Conservation (phyloP, 345 rosid genomes). For the thale cress (Arabidopsis thaliana) region DNA sequence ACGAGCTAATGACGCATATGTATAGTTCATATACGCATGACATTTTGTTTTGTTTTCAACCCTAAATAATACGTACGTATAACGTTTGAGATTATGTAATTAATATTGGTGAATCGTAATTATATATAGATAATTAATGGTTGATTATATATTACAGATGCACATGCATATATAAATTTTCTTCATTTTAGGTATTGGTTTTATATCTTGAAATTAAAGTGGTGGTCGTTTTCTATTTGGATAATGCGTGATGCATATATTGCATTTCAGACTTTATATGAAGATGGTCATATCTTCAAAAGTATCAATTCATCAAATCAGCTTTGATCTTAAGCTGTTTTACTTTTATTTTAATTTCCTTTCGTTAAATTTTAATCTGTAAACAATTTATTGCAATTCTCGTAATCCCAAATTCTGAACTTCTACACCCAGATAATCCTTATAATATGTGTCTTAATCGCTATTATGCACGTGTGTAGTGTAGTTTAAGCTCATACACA, state of each 20-base stretch:
- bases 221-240: conserved; percentile 43
- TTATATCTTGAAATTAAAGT: conserved; percentile 18
- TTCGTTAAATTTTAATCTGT: neutral
- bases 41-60: neutral
- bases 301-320: conserved; percentile 48
- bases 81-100: neutral
- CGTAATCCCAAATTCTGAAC: neutral
- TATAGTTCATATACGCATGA: neutral
- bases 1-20: neutral
- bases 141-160: neutral
- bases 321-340: conserved; percentile 46
- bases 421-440: neutral
- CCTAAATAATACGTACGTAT: neutral
- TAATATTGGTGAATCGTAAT: neutral
- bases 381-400: neutral
- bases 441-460: neutral
- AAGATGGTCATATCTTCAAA: conserved; percentile 37
- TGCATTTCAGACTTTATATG: conserved; percentile 34
- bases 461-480: neutral
- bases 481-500: neutral
- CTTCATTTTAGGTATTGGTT: neutral
- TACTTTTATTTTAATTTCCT: neutral
- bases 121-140: neutral
- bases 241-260: conserved; percentile 40
- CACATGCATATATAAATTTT: too few species aligned